phyloP scores from a whole-genome alignment of 1,139 yeast genomes.

The Wickerhamomyces sp. region DNA sequence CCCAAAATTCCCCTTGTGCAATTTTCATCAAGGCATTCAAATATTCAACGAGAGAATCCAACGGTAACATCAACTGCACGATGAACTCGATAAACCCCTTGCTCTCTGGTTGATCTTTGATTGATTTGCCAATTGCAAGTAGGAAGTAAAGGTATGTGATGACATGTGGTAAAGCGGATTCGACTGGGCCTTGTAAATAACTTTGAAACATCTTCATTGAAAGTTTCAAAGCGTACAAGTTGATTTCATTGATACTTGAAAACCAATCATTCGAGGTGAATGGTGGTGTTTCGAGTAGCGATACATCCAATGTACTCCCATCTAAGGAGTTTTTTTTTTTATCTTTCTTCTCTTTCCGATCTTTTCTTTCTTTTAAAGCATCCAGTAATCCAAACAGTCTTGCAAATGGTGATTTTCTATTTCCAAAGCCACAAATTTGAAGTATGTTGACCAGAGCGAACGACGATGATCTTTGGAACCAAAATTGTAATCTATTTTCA shows the following conservation, averaged over 20 bases:
- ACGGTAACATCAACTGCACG: slow-evolving; percentile 53
- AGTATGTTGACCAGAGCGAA: slow-evolving; percentile 73
- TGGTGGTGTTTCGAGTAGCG: slow-evolving; percentile 22
- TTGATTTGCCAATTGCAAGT: slow-evolving; percentile 57
- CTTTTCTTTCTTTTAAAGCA: slow-evolving; percentile 64
- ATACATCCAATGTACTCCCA: slow-evolving; percentile 1
- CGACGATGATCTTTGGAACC: slow-evolving; percentile 70
- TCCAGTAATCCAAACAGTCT: slow-evolving; percentile 65
- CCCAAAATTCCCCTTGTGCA: slow-evolving; percentile 29
- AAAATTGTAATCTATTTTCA: slow-evolving; percentile 57
- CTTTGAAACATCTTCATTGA: slow-evolving; percentile 60
- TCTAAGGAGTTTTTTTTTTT: slow-evolving; percentile 10
- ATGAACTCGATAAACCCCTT: slow-evolving; percentile 45
- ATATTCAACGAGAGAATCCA: slow-evolving; percentile 59
- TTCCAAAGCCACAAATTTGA: slow-evolving; percentile 74
- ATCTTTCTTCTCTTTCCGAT: slow-evolving; percentile 57
- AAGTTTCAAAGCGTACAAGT: slow-evolving; percentile 61
- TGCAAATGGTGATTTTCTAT: slow-evolving; percentile 69
- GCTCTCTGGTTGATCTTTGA: slow-evolving; percentile 41
- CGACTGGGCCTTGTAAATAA: slow-evolving; percentile 64
- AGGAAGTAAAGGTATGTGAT: slow-evolving; percentile 69
- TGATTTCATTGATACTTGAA: slow-evolving; percentile 46
- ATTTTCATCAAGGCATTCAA: slow-evolving; percentile 35
- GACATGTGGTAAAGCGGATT: slow-evolving; percentile 64
- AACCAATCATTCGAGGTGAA: slow-evolving; percentile 51